These are phyloP conservation scores for Cylindrodendrum hubeiense DNA, from an alignment of 2,329 filamentous ascomycete species.

Conservation along the genomic window DNA sequence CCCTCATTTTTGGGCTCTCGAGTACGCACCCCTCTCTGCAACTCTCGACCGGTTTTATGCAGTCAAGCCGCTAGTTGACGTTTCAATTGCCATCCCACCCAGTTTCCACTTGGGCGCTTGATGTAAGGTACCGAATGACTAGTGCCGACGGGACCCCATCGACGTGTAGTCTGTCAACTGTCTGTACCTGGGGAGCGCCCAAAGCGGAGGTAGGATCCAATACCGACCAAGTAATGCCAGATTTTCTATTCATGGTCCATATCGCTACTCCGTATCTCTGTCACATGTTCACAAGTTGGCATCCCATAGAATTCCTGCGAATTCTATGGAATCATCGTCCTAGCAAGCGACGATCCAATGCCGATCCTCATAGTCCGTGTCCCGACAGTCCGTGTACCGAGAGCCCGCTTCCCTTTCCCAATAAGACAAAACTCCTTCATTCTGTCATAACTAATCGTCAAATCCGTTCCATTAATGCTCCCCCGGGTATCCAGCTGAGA, in stretches of 20 bases:
- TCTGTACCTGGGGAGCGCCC: too few relatives aligned
- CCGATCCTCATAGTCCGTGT: neutral
- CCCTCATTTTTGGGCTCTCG: neutral
- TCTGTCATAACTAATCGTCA: conserved; percentile 1
- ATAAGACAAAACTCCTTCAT: neutral
- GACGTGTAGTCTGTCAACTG: neutral
- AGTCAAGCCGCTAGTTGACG: neutral
- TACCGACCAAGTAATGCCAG: too few relatives aligned
- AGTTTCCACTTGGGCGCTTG: neutral
- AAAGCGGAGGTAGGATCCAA: too few relatives aligned
- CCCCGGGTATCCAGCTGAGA: conserved; percentile 33
- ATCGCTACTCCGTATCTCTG: too few relatives aligned
- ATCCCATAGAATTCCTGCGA: too few relatives aligned
- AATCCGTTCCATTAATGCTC: neutral
- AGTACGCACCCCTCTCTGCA: neutral
- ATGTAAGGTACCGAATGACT: conserved; percentile 6
- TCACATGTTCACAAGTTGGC: too few relatives aligned
- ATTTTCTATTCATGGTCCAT: too few relatives aligned
- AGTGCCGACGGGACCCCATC: neutral
- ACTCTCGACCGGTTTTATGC: neutral
- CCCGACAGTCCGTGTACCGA: too few relatives aligned
- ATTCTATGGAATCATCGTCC: neutral
- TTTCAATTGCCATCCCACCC: neutral
- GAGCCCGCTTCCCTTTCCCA: neutral
- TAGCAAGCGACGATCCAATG: neutral